Evolutionary conservation across 306 rosid species (phyloP), one percentile per base, ranked within the genome.

Genomic region (Cyclanthera cordifolia): DNA sequence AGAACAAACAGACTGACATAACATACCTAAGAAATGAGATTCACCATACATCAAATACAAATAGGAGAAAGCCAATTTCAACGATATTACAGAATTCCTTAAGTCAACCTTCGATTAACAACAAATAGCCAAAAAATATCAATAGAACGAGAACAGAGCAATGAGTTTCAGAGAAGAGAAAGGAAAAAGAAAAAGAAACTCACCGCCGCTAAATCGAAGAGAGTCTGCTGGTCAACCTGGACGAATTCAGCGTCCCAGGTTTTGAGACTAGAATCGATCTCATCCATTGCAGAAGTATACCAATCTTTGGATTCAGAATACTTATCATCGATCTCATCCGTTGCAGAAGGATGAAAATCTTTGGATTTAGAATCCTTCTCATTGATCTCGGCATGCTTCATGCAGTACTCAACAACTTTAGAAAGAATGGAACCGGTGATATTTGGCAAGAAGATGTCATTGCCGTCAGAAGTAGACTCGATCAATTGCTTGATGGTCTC

Each of bases 171-270:
- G 7, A 45, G 4, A 45, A 55, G 14, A 25, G 4, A 41, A 2
- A 16, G 2, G 2, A 37, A 16, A 19, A 34, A 2, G 2, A 16
- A 0, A 21, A 14, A 25, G 2, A 43, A 50, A 20, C 74, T 46
- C 2, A 77, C 88, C 59, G 64, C 30, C 19, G 76, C 72, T 34
- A 81, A 68, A 20, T 81, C 74, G 19, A 58, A 69, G 32, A 84
- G 80, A 4, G 69, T 51, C 50, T 12, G 11, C 20, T 67, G 72
- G 2, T 74, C 80, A 5, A 73, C 66, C n/a, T 69, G 66, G 5
- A 72, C 24, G 13, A 74, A 84, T 0, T 72, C 72, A 0, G 48
- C 37, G 41, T 84, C 82, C 78, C 78, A 84, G 1, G 25, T 0
- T 46, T 74, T 51, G 48, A 76, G 75, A 52, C 5, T 24, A 8